Evolutionary conservation across 2,329 filamentous ascomycete species (phyloP).

Genomic region (Sclerotinia glacialis): DNA sequence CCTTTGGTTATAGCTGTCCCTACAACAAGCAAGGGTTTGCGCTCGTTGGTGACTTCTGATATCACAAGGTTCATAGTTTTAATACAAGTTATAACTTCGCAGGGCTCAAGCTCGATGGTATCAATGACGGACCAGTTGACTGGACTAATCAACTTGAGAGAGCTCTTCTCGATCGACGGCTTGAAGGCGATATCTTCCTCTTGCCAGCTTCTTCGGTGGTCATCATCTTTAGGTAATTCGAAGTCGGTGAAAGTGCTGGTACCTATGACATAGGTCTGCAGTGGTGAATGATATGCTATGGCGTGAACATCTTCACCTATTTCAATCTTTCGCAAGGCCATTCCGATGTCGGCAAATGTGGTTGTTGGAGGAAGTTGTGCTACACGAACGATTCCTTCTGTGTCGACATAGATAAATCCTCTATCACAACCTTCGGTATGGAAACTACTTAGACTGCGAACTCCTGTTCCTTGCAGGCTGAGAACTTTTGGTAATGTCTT

Average conservation of each 20-base stretch:
- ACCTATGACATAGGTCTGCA: constrained; percentile 72
- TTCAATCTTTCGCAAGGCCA: constrained; percentile 69
- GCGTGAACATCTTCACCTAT: constrained; percentile 69
- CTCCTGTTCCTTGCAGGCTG: constrained; percentile 64
- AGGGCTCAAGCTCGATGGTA: constrained; percentile 66
- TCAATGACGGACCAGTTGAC: constrained; percentile 77
- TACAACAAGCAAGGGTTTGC: constrained; percentile 76
- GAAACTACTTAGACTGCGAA: constrained; percentile 71
- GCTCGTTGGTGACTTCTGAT: constrained; percentile 86
- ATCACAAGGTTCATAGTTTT: constrained; percentile 83
- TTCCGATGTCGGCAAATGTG: constrained; percentile 70
- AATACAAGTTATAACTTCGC: constrained; percentile 77
- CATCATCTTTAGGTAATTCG: constrained; percentile 80
- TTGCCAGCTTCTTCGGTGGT: constrained; percentile 75
- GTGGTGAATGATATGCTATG: constrained; percentile 72
- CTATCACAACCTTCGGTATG: constrained; percentile 73
- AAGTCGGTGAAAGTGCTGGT: constrained; percentile 69
- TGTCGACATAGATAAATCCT: constrained; percentile 81
- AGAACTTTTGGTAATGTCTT: constrained; percentile 74
- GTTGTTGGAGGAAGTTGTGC: constrained; percentile 66
- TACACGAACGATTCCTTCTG: constrained; percentile 67
- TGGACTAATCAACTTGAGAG: constrained; percentile 76
- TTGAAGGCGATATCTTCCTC: constrained; percentile 62
- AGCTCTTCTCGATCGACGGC: constrained; percentile 69
- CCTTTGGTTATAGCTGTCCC: constrained; percentile 84